Evolutionary conservation across 2,329 filamentous ascomycete species (phyloP).

Genomic region (Aphanoascus verrucosus): DNA sequence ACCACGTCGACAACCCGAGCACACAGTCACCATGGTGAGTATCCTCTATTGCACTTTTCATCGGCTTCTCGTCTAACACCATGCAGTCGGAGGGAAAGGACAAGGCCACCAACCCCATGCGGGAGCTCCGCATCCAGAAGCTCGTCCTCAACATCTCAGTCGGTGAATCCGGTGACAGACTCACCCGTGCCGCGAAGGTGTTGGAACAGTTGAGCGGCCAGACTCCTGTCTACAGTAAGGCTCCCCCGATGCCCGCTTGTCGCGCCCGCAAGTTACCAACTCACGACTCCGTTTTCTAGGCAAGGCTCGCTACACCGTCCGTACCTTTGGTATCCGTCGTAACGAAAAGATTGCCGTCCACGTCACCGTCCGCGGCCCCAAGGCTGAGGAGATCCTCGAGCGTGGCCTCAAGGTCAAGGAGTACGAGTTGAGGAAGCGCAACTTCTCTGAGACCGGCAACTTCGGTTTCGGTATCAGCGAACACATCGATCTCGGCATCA

Average conservation of each 20-base stretch:
- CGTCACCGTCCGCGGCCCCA: constrained; percentile 98
- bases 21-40: constrained; percentile 42
- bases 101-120: constrained; percentile 96
- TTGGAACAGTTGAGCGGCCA: constrained; percentile 99
- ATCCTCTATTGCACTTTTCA: background rate
- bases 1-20: constrained; percentile 9
- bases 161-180: constrained; percentile 99
- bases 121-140: constrained; percentile 98
- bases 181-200: constrained; percentile 99
- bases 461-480: constrained; percentile 99
- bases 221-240: constrained; percentile 94
- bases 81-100: constrained; percentile 57
- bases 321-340: constrained; percentile 99
- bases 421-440: constrained; percentile 98
- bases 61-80: background rate
- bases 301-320: constrained; percentile 99
- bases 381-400: constrained; percentile 99
- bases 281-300: constrained; percentile 41
- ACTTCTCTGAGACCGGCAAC: constrained; percentile 99
- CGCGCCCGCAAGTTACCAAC: background rate
- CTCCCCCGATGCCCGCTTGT: constrained; percentile 28
- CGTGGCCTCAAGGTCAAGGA: constrained; percentile 99
- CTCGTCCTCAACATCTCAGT: constrained; percentile 99
- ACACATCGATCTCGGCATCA: constrained; percentile 99
- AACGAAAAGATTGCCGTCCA: constrained; percentile 99